These are phyloP conservation scores for Termitomyces sp. DNA, from an alignment of 768 basidiomycete genomes.

Conservation along the genomic window DNA sequence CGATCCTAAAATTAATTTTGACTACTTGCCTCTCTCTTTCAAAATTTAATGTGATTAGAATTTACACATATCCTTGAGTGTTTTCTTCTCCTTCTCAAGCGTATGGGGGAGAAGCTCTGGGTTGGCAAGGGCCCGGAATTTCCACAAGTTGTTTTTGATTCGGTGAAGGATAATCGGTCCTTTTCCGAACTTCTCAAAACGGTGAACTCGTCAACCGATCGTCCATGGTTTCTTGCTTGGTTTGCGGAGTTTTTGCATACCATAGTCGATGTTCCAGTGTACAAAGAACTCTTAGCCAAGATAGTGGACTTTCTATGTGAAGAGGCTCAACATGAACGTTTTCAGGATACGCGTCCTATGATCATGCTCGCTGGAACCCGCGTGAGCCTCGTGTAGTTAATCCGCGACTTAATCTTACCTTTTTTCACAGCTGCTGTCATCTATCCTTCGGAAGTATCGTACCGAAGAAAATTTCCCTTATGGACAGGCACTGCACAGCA, in stretches of 20 bases:
- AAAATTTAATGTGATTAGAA: slow-evolving; percentile 32
- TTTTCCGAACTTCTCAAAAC: slow-evolving; percentile 43
- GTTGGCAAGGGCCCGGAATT: slow-evolving; percentile 62
- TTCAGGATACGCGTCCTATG: slow-evolving; percentile 50
- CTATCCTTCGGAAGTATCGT: slow-evolving; percentile 21
- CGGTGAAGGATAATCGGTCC: slow-evolving; percentile 72
- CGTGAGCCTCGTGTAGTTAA: slow-evolving; percentile 38
- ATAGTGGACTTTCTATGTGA: slow-evolving; percentile 72
- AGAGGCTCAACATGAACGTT: slow-evolving; percentile 75
- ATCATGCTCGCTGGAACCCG: slow-evolving; percentile 56
- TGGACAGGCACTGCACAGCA: slow-evolving; percentile 19
- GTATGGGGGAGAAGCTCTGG: slow-evolving; percentile 61
- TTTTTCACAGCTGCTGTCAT: slow-evolving; percentile 25
- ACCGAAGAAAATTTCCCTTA: slow-evolving; percentile 17
- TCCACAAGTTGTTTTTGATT: slow-evolving; percentile 74
- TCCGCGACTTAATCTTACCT: background rate
- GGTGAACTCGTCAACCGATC: slow-evolving; percentile 23
- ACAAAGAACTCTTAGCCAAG: slow-evolving; percentile 67
- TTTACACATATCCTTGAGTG: slow-evolving; percentile 54
- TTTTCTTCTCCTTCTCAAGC: slow-evolving; percentile 55
- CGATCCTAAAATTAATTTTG: slow-evolving; percentile 6
- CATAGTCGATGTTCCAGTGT: slow-evolving; percentile 41
- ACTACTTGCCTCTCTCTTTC: slow-evolving; percentile 9
- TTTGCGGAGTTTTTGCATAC: slow-evolving; percentile 58
- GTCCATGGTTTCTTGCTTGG: slow-evolving; percentile 56